Percentiles rank a stretch among this genome's conserved stretches.
These are phyloP conservation scores for Solioccasus polychromus DNA, from an alignment of 768 basidiomycete genomes.

Conservation along the genomic window DNA sequence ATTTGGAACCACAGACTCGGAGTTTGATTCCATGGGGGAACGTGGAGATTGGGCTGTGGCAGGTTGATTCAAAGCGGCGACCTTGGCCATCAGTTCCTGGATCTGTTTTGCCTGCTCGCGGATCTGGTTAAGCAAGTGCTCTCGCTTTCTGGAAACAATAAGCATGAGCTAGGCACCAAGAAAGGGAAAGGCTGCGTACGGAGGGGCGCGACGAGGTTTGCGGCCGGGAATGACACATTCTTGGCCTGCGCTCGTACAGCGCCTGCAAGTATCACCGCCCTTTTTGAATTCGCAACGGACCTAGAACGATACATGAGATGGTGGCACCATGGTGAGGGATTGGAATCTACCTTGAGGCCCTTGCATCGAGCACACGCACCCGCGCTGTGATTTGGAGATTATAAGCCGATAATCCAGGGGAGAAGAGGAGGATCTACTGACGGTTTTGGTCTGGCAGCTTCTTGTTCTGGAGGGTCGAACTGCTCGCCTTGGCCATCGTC, in stretches of 20 bases:
- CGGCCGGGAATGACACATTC: constrained; percentile 82
- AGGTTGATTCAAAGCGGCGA: constrained; percentile 46
- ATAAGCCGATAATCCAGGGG: not conserved
- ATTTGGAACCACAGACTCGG: constrained; percentile 33
- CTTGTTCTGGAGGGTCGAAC: constrained; percentile 22
- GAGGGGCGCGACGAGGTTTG: constrained; percentile 75
- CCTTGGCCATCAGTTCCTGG: constrained; percentile 64
- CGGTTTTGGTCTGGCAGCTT: constrained; percentile 20
- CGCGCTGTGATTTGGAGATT: constrained; percentile 24
- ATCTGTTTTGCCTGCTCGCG: constrained; percentile 73
- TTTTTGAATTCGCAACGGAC: constrained; percentile 76
- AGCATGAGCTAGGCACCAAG: constrained; percentile 1
- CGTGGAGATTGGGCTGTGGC: constrained; percentile 33
- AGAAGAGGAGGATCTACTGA: constrained; percentile 8
- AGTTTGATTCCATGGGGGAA: constrained; percentile 28
- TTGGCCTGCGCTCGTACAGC: constrained; percentile 66
- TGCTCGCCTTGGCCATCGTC: constrained; percentile 15
- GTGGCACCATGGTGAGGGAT: not conserved
- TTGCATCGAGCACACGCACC: constrained; percentile 78
- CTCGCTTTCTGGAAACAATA: constrained; percentile 59
- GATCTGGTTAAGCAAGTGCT: constrained; percentile 74
- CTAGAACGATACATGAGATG: constrained; percentile 34
- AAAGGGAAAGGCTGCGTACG: constrained; percentile 46
- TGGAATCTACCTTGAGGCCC: constrained; percentile 40
- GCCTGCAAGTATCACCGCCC: constrained; percentile 71